phyloP scores from a whole-genome alignment of 352 stramenopile species.

The Phytophthora megakarya region DNA sequence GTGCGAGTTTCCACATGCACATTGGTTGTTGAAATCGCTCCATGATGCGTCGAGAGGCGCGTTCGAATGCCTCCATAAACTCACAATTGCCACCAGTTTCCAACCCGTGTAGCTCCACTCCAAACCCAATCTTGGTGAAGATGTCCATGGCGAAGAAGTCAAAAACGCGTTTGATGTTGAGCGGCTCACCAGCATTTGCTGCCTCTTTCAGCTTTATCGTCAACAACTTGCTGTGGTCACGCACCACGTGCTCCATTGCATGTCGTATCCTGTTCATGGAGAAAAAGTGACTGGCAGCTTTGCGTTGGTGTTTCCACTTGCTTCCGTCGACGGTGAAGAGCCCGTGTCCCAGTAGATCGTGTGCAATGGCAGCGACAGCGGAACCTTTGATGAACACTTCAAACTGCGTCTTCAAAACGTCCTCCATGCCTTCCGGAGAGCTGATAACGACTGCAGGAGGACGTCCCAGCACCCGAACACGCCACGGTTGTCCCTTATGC shows the following conservation, averaged over 20 bases:
- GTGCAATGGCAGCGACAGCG: constrained; percentile 36
- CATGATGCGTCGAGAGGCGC: constrained; percentile 40
- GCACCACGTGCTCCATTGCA: constrained; percentile 53
- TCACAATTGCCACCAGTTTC: constrained; percentile 34
- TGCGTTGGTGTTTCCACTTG: constrained; percentile 77
- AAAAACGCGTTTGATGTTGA: constrained; percentile 62
- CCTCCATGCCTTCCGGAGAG: constrained; percentile 49
- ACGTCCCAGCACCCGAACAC: constrained; percentile 40
- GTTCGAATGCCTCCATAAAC: constrained; percentile 49
- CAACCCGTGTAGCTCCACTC: constrained; percentile 54
- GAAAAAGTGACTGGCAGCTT: constrained; percentile 90
- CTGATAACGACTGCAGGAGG: constrained; percentile 49
- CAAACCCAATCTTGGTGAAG: constrained; percentile 77
- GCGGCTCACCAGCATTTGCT: constrained; percentile 6
- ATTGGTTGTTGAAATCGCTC: constrained; percentile 39
- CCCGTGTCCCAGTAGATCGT: constrained; percentile 73
- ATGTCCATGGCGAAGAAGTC: constrained; percentile 71
- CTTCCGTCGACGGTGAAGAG: constrained; percentile 76
- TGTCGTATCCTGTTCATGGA: constrained; percentile 61
- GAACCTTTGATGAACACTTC: constrained; percentile 73
- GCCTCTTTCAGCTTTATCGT: constrained; percentile 27
- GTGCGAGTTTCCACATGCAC: constrained; percentile 43
- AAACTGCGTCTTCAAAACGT: constrained; percentile 73
- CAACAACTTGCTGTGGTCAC: constrained; percentile 43
- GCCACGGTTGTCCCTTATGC: constrained; percentile 49